Percentiles rank a stretch among this genome's conserved stretches.
Evolutionary conservation across 768 basidiomycete species (phyloP).

Genomic region (Dentipellis sp.): DNA sequence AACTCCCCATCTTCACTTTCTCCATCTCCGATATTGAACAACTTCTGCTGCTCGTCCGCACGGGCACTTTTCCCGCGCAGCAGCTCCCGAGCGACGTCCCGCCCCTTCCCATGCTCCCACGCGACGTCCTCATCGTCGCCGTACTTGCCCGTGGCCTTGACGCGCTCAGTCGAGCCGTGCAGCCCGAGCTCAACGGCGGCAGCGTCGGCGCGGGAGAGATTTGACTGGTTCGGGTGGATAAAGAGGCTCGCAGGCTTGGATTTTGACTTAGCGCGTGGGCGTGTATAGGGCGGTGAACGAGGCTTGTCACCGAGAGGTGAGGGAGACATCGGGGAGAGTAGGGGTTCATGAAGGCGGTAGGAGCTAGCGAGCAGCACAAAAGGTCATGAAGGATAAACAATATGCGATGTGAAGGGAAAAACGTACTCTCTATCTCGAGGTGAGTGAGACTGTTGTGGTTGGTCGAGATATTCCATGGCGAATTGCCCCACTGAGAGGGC

Average conservation of each 20-base stretch:
- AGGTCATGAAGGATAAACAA: neutral
- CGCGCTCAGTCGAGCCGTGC: constrained; percentile 37
- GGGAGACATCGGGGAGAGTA: neutral
- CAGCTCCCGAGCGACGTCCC: constrained; percentile 38
- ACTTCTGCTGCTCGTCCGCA: constrained; percentile 5
- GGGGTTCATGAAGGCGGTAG: constrained; percentile 1
- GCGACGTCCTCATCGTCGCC: constrained; percentile 23
- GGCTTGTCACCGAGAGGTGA: constrained; percentile 1
- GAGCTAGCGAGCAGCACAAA: neutral
- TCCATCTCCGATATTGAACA: constrained; percentile 11
- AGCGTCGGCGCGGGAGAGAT: constrained; percentile 58
- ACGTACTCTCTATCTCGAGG: constrained; percentile 8
- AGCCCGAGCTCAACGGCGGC: constrained; percentile 47
- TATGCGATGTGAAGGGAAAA: neutral
- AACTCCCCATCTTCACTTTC: constrained; percentile 6
- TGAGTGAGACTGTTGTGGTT: constrained; percentile 14
- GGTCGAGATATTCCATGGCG: constrained; percentile 35
- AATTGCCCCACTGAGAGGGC: constrained; percentile 53
- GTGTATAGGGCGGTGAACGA: constrained; percentile 15
- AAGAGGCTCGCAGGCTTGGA: constrained; percentile 40
- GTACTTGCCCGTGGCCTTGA: constrained; percentile 27
- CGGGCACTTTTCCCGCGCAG: constrained; percentile 19
- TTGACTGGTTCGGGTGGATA: constrained; percentile 55
- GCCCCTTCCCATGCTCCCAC: constrained; percentile 46
- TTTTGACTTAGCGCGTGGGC: constrained; percentile 42